Evolutionary conservation across 1,284 basidiomycete genomes (phyloP).

Genomic region (Malassezia arunalokei): DNA sequence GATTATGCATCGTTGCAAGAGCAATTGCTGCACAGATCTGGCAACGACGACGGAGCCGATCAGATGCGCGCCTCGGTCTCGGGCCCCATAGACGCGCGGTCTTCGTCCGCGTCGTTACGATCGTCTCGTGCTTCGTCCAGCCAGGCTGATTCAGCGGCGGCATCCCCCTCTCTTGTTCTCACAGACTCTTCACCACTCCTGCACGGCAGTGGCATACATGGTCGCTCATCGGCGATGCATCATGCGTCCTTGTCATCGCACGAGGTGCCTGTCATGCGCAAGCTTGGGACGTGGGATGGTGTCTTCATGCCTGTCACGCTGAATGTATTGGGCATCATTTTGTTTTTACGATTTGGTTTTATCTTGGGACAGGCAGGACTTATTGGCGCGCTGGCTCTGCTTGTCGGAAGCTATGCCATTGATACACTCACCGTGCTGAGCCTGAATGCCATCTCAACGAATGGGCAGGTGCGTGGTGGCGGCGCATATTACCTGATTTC

Average conservation of each 20-base stretch:
- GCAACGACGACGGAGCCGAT: constrained; percentile 3
- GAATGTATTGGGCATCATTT: constrained; percentile 44
- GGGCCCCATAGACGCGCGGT: background rate
- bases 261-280: constrained; percentile 19
- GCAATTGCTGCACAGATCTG: constrained; percentile 27
- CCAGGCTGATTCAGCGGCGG: background rate
- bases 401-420: constrained; percentile 36
- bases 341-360: constrained; percentile 45
- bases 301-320: constrained; percentile 45
- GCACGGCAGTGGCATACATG: background rate
- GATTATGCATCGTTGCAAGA: constrained; percentile 36
- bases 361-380: constrained; percentile 43
- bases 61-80: constrained; percentile 6
- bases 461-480: constrained; percentile 43
- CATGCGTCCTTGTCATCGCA: background rate
- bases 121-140: background rate
- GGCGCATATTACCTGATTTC: constrained; percentile 46
- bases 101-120: background rate
- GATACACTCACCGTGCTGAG: constrained; percentile 42
- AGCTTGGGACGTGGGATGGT: constrained; percentile 44
- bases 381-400: constrained; percentile 34
- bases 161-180: background rate
- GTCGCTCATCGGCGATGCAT: background rate
- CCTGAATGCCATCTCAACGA: constrained; percentile 42
- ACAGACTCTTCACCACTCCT: background rate